These are phyloP conservation scores for Monilinia aucupariae DNA, from an alignment of 2,329 filamentous ascomycete genomes.

Conservation along the genomic window DNA sequence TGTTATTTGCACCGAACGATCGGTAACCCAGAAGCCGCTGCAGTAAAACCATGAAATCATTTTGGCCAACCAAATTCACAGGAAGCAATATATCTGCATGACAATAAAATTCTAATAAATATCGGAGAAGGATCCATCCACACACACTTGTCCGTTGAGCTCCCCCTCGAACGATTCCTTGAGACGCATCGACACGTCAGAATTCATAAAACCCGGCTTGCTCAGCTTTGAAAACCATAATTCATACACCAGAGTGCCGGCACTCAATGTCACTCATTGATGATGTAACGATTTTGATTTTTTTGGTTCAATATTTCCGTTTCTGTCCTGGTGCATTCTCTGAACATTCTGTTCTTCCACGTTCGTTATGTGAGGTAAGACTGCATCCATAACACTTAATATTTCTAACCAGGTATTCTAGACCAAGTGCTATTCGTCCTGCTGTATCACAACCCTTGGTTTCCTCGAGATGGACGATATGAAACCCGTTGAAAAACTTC, in stretches of 20 bases:
- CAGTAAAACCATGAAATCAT: slow-evolving; percentile 13
- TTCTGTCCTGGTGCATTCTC: slow-evolving; percentile 1
- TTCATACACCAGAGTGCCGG: slow-evolving; percentile 16
- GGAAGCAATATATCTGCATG: slow-evolving; percentile 14
- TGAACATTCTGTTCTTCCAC: not conserved
- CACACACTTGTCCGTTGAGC: slow-evolving; percentile 1
- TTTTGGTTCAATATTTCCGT: not conserved
- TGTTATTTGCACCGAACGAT: slow-evolving; percentile 5
- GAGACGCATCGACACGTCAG: slow-evolving; percentile 17
- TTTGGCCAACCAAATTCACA: slow-evolving; percentile 13
- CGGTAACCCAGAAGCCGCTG: slow-evolving; percentile 16
- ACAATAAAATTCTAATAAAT: slow-evolving; percentile 14
- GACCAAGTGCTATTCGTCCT: not conserved
- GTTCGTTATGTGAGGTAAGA: slow-evolving; percentile 11
- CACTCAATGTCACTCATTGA: slow-evolving; percentile 10
- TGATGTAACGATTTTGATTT: slow-evolving; percentile 12
- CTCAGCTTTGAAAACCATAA: slow-evolving; percentile 1
- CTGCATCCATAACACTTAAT: not conserved
- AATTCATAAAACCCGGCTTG: slow-evolving; percentile 15
- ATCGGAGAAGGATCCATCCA: slow-evolving; percentile 12
- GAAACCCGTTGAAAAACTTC: slow-evolving; percentile 15
- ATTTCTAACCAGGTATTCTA: slow-evolving; percentile 7
- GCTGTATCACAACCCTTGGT: not conserved
- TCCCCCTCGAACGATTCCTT: slow-evolving; percentile 8
- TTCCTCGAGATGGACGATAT: slow-evolving; percentile 9